Percentiles rank a stretch among this genome's conserved stretches.
phyloP scores from a whole-genome alignment of 106 monocot species.

The Hemerocallis citrina region DNA sequence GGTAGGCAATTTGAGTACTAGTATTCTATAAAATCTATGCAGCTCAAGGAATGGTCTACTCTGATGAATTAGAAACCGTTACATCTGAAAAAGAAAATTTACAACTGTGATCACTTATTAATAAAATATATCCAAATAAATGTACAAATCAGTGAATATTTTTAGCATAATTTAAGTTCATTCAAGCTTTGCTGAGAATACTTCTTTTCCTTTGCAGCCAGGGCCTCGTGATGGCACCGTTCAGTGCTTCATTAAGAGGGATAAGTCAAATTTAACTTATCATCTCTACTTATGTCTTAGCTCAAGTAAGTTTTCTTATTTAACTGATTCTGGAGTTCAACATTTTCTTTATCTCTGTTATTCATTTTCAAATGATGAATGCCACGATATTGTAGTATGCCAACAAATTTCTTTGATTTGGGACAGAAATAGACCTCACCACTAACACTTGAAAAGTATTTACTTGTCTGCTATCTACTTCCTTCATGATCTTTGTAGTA shows the following conservation, averaged over 20 bases:
- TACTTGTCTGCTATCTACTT: too few species aligned
- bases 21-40: background rate
- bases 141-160: too few species aligned
- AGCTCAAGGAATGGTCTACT: too few species aligned
- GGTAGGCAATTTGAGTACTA: background rate
- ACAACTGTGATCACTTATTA: too few species aligned
- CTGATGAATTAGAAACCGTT: too few species aligned
- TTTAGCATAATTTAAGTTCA: background rate
- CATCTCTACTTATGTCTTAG: slow-evolving; percentile 61
- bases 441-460: too few species aligned
- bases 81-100: too few species aligned
- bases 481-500: too few species aligned
- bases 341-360: background rate
- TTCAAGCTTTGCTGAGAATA: background rate
- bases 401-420: background rate
- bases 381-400: background rate
- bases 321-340: background rate
- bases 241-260: slow-evolving; percentile 75
- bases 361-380: background rate
- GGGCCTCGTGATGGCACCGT: slow-evolving; percentile 54
- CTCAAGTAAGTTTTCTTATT: slow-evolving; percentile 27
- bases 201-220: slow-evolving; percentile 24
- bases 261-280: slow-evolving; percentile 55
- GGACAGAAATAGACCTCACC: too few species aligned
- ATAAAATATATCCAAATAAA: too few species aligned